A percentile compares a stretch with the other conserved stretches of the same genome.
Evolutionary conservation across 495 filamentous ascomycete species (phyloP).

Genomic region (Daldinia caldariorum): DNA sequence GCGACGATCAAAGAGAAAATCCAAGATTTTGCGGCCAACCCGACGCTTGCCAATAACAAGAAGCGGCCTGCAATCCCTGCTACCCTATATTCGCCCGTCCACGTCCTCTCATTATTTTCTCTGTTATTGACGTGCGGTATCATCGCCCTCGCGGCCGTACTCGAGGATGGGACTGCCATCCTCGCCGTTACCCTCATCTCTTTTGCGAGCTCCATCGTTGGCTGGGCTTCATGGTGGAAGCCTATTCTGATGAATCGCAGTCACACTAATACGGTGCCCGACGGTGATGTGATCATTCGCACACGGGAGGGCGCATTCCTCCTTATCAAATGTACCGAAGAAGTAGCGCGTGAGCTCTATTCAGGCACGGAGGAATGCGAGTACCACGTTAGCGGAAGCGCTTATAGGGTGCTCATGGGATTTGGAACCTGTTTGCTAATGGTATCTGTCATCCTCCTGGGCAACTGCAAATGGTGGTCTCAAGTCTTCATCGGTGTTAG

Average conservation of each 20-base stretch:
- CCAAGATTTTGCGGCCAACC: constrained; percentile 50
- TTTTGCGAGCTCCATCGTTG: constrained; percentile 60
- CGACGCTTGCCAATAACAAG: constrained; percentile 47
- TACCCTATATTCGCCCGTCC: constrained; percentile 58
- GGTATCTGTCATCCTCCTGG: constrained; percentile 68
- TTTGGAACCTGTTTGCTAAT: constrained; percentile 69
- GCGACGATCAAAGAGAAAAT: constrained; percentile 49
- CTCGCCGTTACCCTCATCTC: constrained; percentile 59
- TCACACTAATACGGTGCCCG: constrained; percentile 60
- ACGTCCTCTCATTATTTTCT: constrained; percentile 62
- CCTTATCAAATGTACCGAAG: constrained; percentile 68
- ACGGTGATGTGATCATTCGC: constrained; percentile 68
- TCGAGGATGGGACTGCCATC: constrained; percentile 64
- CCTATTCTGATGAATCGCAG: constrained; percentile 61
- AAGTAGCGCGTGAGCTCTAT: constrained; percentile 72
- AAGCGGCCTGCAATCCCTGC: constrained; percentile 59
- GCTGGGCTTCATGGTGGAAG: constrained; percentile 65
- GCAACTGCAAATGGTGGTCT: constrained; percentile 68
- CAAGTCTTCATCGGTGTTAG: constrained; percentile 66
- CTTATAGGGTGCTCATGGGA: constrained; percentile 63
- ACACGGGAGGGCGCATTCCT: constrained; percentile 70
- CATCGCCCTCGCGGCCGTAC: constrained; percentile 46
- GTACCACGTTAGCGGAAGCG: constrained; percentile 56
- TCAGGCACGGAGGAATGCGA: constrained; percentile 66
- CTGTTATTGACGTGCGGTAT: constrained; percentile 60